phyloP scores from a whole-genome alignment of 176 grass and related monocot species.

The Sorghum bicolor region Sorghum_bicolor_NCBIv3 NC_012879.2:260501-261000 shows the following conservation, averaged over 20 bases:
- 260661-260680: conserved; percentile 31
- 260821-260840: conserved; percentile 25
- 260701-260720: background rate
- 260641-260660: conserved; percentile 16
- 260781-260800: conserved; percentile 2
- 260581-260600: conserved; percentile 21
- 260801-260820: background rate
- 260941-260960: conserved; percentile 99
- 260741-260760: conserved; percentile 5
- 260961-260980: conserved; percentile 98
- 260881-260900: conserved; percentile 29
- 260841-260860: conserved; percentile 34
- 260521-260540: conserved; percentile 7
- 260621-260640: conserved; percentile 31
- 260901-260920: conserved; percentile 52
- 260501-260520: conserved; percentile 16
- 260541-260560: background rate
- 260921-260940: conserved; percentile 88
- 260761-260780: background rate
- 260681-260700: conserved; percentile 35
- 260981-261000: conserved; percentile 43
- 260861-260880: conserved; percentile 12
- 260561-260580: background rate
- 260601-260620: background rate
- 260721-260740: conserved; percentile 17